These are phyloP conservation scores for Cercospora nicotianae DNA, from an alignment of 2,329 filamentous ascomycete species.

Conservation along the genomic window DNA sequence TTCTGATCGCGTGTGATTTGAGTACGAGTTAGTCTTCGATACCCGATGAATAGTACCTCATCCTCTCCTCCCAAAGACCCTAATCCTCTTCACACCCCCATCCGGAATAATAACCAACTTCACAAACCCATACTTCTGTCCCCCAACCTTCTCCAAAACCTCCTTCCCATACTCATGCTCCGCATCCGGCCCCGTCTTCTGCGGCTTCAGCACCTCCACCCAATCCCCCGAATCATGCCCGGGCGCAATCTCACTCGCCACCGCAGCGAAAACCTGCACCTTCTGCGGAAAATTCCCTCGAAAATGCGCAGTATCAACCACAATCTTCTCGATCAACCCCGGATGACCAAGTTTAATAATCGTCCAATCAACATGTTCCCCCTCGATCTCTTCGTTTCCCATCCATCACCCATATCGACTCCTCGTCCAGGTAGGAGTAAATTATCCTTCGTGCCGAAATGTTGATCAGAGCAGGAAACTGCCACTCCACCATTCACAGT, in stretches of 20 bases:
- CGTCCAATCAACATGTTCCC: constrained; percentile 78
- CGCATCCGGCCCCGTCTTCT: constrained; percentile 69
- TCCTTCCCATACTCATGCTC: constrained; percentile 64
- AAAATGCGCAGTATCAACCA: constrained; percentile 82
- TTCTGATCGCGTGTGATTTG: too few relatives aligned
- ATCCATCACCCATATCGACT: constrained; percentile 84
- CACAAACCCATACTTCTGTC: constrained; percentile 71
- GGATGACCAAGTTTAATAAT: constrained; percentile 70
- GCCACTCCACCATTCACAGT: constrained; percentile 78
- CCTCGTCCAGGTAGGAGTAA: constrained; percentile 75
- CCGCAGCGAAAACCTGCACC: constrained; percentile 65
- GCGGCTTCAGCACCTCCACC: constrained; percentile 65
- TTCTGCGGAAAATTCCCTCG: constrained; percentile 80
- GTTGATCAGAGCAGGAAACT: constrained; percentile 75
- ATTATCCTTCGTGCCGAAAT: constrained; percentile 81
- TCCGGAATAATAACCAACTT: constrained; percentile 94
- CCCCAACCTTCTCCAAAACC: constrained; percentile 49
- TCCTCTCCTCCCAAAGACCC: constrained; percentile 64
- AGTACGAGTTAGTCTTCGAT: too few relatives aligned
- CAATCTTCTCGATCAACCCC: constrained; percentile 63
- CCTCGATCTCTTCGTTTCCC: constrained; percentile 78
- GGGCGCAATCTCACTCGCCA: constrained; percentile 50
- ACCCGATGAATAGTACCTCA: too few relatives aligned
- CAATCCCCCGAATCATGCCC: constrained; percentile 61
- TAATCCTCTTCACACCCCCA: constrained; percentile 84